These are phyloP conservation scores for Artemisia argyi DNA, from an alignment of 129 eudicot genomes.

Conservation along the genomic window DNA sequence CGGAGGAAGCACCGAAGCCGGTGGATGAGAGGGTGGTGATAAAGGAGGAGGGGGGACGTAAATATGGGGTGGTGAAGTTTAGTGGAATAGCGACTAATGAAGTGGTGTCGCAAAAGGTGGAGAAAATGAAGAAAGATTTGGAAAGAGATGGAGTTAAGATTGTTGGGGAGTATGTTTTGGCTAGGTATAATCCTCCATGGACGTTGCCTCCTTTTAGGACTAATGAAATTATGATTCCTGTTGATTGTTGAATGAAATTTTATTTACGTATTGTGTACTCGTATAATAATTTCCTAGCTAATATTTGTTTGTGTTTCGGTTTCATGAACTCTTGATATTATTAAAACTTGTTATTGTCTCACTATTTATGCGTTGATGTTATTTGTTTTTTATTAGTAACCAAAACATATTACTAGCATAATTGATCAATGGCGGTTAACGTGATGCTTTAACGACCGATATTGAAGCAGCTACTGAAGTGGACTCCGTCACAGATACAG, in stretches of 20 bases:
- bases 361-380: no score
- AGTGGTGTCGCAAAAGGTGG: slow-evolving; percentile 68
- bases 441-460: slow-evolving; percentile 39
- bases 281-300: no score
- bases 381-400: no score
- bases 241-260: slow-evolving; percentile 61
- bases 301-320: no score
- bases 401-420: no score
- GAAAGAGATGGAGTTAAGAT: slow-evolving; percentile 72
- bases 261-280: no score
- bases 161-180: slow-evolving; percentile 63
- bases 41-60: slow-evolving; percentile 73
- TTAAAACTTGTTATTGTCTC: no score
- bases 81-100: slow-evolving; percentile 65
- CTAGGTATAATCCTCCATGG: slow-evolving; percentile 92
- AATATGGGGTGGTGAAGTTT: slow-evolving; percentile 77
- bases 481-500: slow-evolving; percentile 70
- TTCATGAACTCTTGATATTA: no score
- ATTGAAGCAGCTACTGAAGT: slow-evolving; percentile 80
- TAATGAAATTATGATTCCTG: slow-evolving; percentile 78
- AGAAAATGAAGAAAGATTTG: slow-evolving; percentile 52
- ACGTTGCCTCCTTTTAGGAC: slow-evolving; percentile 78
- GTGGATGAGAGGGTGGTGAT: slow-evolving; percentile 96
- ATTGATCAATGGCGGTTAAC: no score
- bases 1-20: slow-evolving; percentile 85